Evolutionary conservation across 768 basidiomycete genomes (phyloP).

Genomic region (Hygrophorus pudorinus): DNA sequence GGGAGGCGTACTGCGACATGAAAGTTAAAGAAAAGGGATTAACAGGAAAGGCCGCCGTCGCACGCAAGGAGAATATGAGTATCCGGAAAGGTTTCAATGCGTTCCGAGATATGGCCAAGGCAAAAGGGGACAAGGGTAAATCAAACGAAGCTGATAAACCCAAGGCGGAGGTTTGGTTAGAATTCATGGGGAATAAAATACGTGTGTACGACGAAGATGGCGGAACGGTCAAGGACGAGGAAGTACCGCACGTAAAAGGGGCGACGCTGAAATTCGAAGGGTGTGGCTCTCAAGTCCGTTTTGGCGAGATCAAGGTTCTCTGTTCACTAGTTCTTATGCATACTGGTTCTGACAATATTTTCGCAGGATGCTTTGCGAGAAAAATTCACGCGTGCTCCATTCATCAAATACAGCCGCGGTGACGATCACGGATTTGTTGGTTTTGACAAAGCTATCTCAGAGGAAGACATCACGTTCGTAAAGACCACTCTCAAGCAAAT

Average conservation of each 20-base stretch:
- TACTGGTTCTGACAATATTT: too few species aligned
- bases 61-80: constrained; percentile 46
- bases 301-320: constrained; percentile 42
- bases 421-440: constrained; percentile 43
- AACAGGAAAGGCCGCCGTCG: constrained; percentile 55
- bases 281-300: constrained; percentile 38
- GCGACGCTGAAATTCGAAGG: constrained; percentile 52
- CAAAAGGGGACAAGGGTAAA: constrained; percentile 25
- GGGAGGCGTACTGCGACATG: constrained; percentile 87
- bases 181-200: constrained; percentile 65
- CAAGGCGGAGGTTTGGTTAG: constrained; percentile 52
- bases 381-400: constrained; percentile 39
- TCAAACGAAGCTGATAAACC: constrained; percentile 12
- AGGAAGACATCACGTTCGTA: constrained; percentile 64
- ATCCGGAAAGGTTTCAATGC: constrained; percentile 63
- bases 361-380: constrained; percentile 37
- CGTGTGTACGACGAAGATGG: constrained; percentile 56
- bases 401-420: constrained; percentile 39
- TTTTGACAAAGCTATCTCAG: constrained; percentile 56
- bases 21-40: constrained; percentile 94
- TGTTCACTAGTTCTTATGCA: neutral
- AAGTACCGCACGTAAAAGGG: constrained; percentile 43
- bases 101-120: constrained; percentile 53
- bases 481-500: constrained; percentile 56
- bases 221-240: constrained; percentile 53